Evolutionary conservation across 108 stramenopile genomes (phyloP).

Genomic region (Pseudonitzschia pungens): DNA sequence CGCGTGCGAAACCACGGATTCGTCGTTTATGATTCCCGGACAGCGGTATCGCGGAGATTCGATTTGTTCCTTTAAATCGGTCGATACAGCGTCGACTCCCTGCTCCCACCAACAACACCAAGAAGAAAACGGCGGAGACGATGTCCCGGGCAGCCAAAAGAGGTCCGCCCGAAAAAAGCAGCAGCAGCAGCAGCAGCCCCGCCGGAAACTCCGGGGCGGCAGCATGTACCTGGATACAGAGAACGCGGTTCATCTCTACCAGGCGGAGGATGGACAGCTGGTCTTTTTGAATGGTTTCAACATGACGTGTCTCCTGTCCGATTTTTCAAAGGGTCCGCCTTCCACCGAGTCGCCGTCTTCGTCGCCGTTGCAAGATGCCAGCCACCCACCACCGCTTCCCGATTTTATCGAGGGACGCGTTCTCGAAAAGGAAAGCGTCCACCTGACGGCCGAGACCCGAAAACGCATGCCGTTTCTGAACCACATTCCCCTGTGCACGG

Average conservation of each 20-base stretch:
- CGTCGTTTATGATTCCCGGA: background rate
- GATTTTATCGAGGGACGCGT: constrained; percentile 63
- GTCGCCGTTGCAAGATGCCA: background rate
- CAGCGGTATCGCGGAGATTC: constrained; percentile 36
- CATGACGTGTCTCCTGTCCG: constrained; percentile 61
- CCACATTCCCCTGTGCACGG: constrained; percentile 63
- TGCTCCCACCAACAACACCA: background rate
- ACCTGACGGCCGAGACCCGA: constrained; percentile 57
- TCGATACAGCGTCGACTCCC: constrained; percentile 5
- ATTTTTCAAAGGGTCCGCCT: constrained; percentile 47
- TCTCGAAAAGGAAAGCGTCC: constrained; percentile 54
- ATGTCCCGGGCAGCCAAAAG: background rate
- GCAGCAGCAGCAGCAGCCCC: too few relatives aligned
- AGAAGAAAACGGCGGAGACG: background rate
- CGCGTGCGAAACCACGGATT: background rate
- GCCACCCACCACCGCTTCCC: constrained; percentile 49
- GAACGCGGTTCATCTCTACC: constrained; percentile 64
- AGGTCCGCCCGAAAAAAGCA: background rate
- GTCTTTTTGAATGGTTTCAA: constrained; percentile 76
- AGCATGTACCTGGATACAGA: constrained; percentile 46
- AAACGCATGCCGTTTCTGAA: constrained; percentile 73
- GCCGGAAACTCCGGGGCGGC: constrained; percentile 10
- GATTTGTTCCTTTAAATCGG: constrained; percentile 31
- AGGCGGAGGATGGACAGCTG: constrained; percentile 74
- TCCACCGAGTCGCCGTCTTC: background rate